Percentiles rank a stretch among this genome's conserved stretches.
Evolutionary conservation across 352 stramenopile species (phyloP).

Genomic region (Thraustotheca clavata): DNA sequence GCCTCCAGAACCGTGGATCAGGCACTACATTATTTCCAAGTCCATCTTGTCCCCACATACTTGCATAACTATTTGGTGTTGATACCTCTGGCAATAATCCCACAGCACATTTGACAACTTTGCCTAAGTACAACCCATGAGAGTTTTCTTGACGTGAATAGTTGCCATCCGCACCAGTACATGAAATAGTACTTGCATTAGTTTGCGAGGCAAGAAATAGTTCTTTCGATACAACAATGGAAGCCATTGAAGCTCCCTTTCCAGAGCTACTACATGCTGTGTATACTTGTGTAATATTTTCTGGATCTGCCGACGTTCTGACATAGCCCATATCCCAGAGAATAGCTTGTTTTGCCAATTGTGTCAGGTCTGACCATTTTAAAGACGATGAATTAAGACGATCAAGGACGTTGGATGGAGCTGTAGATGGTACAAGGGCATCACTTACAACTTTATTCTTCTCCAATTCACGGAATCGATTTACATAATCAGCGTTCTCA

Average conservation of each 20-base stretch:
- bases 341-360: not conserved
- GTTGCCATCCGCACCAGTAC: not conserved
- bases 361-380: not conserved
- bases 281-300: constrained; percentile 4
- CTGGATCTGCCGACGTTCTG: not conserved
- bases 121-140: not conserved
- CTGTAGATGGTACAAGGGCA: not conserved
- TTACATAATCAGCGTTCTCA: constrained; percentile 11
- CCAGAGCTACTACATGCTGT: not conserved
- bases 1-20: not conserved
- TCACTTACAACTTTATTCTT: not conserved
- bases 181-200: not conserved
- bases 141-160: constrained; percentile 1
- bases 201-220: not conserved
- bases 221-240: not conserved
- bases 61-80: constrained; percentile 2
- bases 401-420: not conserved
- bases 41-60: constrained; percentile 20
- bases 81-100: not conserved
- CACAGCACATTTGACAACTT: constrained; percentile 11
- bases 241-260: not conserved
- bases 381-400: not conserved
- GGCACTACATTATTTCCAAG: not conserved
- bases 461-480: constrained; percentile 8
- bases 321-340: constrained; percentile 20